Percentiles rank a stretch among this genome's conserved stretches.
phyloP scores from a whole-genome alignment of 352 stramenopile species.

The Globisporangium ultimum region DNA sequence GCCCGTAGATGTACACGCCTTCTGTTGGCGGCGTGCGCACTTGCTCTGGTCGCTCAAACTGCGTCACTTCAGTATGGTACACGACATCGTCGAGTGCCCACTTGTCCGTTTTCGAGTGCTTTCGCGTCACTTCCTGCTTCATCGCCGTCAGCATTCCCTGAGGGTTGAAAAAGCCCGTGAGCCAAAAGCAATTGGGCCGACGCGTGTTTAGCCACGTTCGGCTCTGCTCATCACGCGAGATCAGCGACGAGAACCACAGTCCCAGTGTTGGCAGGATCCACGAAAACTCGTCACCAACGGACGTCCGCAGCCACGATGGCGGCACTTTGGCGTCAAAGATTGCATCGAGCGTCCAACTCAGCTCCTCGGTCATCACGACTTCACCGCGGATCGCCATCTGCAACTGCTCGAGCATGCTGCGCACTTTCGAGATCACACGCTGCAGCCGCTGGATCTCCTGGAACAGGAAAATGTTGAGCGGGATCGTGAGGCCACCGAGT shows the following conservation, averaged over 20 bases:
- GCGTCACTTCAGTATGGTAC: conserved; percentile 96
- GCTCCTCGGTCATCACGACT: conserved; percentile 97
- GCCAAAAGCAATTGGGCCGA: conserved; percentile 94
- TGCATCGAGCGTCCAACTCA: conserved; percentile 93
- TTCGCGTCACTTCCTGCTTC: conserved; percentile 98
- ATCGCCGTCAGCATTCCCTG: conserved; percentile 98
- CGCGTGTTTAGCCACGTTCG: conserved; percentile 95
- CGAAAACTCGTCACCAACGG: conserved; percentile 96
- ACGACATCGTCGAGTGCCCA: conserved; percentile 98
- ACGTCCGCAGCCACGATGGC: conserved; percentile 94
- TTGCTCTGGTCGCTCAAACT: conserved; percentile 92
- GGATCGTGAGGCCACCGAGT: conserved; percentile 93
- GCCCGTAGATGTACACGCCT: conserved; percentile 97
- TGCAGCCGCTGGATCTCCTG: conserved; percentile 98
- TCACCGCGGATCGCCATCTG: conserved; percentile 98
- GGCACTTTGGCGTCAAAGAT: conserved; percentile 97
- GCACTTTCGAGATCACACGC: conserved; percentile 94
- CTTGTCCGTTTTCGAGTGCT: conserved; percentile 95
- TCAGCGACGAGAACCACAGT: conserved; percentile 96
- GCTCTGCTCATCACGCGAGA: conserved; percentile 95
- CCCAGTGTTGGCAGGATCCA: conserved; percentile 96
- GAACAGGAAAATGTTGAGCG: conserved; percentile 98
- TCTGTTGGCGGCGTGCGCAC: conserved; percentile 84
- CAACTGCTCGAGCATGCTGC: conserved; percentile 93
- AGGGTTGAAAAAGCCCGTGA: conserved; percentile 98